Evolutionary conservation across 2,329 filamentous ascomycete species (phyloP), one percentile per base, ranked within the genome.

Genomic region (Penicillium decumbens): DNA sequence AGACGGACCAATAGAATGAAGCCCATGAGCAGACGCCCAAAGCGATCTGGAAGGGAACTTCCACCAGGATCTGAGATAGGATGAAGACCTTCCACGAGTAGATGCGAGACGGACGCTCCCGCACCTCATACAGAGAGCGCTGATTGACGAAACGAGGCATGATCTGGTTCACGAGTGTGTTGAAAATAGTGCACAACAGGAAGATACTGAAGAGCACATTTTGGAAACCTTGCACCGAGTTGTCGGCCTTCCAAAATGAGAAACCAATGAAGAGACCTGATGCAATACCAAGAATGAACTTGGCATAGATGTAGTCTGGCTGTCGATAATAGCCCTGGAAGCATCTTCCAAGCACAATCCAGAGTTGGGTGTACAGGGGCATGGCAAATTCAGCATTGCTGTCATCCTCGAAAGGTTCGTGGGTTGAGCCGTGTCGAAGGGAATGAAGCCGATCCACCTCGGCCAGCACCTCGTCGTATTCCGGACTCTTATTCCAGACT

Each of bases 261-360:
- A 91, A 89, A 30, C 88, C 88, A 61, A 91, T 87, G 68, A 90
- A 91, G 3, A 65, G 89, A 85, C 69, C 77, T 57, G 60, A 60
- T n/a, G 58, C 71, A 20, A 79, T 73, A 63, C 84, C 87, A 13
- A 92, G 81, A 2, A 79, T 74, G 1, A 79, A 68, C 75, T 95
- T 93, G 63, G 86, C 83, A 76, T 89, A 91, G 68, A 95, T 88
- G 73, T 95, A 93, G 6, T 82, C 80, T 0, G 89, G 89, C 0
- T 84, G 88, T 51, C 89, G 85, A 87, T 88, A 95, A 77, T 91
- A 92, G 67, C 92, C 87, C 67, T 90, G 80, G 74, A 92, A 91
- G 24, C 90, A 85, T 60, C 89, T 87, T 56, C 76, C 67, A 9
- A 80, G 79, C 43, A 89, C 87, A 61, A 82, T 76, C 45, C 68